Conservation (phyloP, 2,329 filamentous ascomycete genomes). For the Penicillium glabrum region DNA sequence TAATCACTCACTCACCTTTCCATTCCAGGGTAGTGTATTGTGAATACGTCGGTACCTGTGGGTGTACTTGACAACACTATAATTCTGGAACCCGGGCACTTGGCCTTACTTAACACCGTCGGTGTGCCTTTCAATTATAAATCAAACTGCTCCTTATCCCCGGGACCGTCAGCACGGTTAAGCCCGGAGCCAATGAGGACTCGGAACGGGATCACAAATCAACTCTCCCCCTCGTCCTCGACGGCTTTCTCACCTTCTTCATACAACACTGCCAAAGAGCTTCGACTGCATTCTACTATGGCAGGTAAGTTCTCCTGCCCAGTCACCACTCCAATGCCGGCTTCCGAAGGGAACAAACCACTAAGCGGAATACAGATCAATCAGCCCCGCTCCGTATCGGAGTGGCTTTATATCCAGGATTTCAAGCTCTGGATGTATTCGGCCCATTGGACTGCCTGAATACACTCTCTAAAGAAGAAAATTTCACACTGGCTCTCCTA, state of each 20-base stretch:
- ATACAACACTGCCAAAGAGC: not conserved
- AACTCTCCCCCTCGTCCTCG: not conserved
- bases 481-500: conserved; percentile 30
- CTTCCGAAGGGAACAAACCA: not conserved
- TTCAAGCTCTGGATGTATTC: conserved; percentile 44
- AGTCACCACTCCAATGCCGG: too few species aligned
- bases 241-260: not conserved
- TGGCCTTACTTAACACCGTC: too few species aligned
- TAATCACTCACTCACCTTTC: too few species aligned
- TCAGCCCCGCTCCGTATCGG: conserved; percentile 10
- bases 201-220: not conserved
- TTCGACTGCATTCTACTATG: not conserved
- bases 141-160: too few species aligned
- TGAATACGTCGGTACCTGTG: too few species aligned
- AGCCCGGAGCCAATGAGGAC: not conserved
- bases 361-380: not conserved
- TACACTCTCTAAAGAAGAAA: conserved; percentile 18
- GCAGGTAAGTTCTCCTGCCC: not conserved
- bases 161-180: too few species aligned
- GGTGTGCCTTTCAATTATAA: too few species aligned
- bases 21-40: too few species aligned
- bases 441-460: conserved; percentile 52
- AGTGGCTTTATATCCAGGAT: conserved; percentile 40
- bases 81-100: too few species aligned
- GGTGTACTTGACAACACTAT: too few species aligned